Evolutionary conservation across 805 yeast species (phyloP), one percentile per base, ranked within the genome.

Genomic region (Kazachstania taianensis): DNA sequence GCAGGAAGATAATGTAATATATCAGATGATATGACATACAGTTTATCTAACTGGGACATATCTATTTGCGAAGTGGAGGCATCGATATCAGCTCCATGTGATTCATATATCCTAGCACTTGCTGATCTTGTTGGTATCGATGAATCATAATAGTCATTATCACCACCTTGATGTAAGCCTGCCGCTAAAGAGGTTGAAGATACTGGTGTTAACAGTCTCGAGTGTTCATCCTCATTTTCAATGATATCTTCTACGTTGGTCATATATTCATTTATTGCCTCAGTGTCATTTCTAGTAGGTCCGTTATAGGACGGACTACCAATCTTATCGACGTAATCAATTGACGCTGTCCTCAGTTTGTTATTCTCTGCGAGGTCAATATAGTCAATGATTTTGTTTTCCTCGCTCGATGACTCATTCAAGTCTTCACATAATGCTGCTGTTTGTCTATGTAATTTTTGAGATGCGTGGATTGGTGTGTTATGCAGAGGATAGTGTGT

Each of bases 1-100:
- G 94, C 79, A 0, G 98, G 97, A 20, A 62, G 38, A 38, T 62
- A 62, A 15, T 46, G 40, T 9, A 49, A 19, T 6, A 43, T 28
- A 17, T 41, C 38, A 12, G 30, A 37, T 3, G 43, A 22, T n/a
- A 28, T 17, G 14, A 30, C 28, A 15, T 33, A 18, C 20, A 40
- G 4, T 23, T 37, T 34, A 26, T 32, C 29, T 13, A 10, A 26
- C 28, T 26, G 29, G 12, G 28, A 33, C 4, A 9, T 9, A 9
- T 22, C 12, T n/a, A 22, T 22, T 9, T n/a, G 12, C 12, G 25
- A 9, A 9, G 25, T 9, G 14, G 15, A 31, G 7, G 8, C n/a
- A 17, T 10, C 13, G 17, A 7, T 14, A 29, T 16, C n/a, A 23
- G 8, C 22, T n/a, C n/a, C n/a, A 2, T 24, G 24, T 4, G 35